phyloP scores from a whole-genome alignment of 768 basidiomycete genomes.

The Coprinopsis marcescibilis region DNA sequence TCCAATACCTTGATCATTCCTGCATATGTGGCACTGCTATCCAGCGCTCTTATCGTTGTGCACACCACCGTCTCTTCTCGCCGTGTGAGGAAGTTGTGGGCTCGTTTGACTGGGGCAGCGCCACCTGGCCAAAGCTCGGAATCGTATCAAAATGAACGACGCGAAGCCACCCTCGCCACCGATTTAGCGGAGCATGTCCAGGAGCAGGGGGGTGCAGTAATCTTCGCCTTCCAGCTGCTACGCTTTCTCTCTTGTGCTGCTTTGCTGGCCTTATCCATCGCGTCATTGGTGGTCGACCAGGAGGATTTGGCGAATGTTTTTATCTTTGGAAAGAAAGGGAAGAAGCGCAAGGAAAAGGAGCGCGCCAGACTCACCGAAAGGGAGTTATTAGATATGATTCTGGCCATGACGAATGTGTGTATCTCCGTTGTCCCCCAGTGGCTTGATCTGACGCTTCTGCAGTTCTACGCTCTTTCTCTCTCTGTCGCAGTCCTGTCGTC shows the following conservation, averaged over 20 bases:
- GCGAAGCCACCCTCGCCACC: background rate
- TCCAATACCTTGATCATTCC: conserved; percentile 3
- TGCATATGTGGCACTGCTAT: conserved; percentile 5
- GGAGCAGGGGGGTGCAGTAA: conserved; percentile 38
- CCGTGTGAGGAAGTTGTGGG: background rate
- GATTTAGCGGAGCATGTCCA: conserved; percentile 26
- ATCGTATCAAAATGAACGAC: background rate
- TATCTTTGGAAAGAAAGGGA: conserved; percentile 22
- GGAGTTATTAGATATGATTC: conserved; percentile 26
- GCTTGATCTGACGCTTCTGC: background rate
- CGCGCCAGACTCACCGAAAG: conserved; percentile 12
- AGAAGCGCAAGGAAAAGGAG: conserved; percentile 9
- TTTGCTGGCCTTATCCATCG: conserved; percentile 46
- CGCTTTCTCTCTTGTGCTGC: conserved; percentile 40
- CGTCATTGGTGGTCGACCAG: conserved; percentile 31
- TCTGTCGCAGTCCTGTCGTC: conserved; percentile 35
- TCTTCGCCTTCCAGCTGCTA: conserved; percentile 41
- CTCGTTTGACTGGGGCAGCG: background rate
- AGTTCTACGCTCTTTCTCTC: conserved; percentile 43
- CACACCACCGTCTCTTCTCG: conserved; percentile 3
- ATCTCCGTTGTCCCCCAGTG: background rate
- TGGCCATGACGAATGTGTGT: conserved; percentile 28
- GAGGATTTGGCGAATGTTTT: conserved; percentile 10
- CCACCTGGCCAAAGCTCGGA: no score
- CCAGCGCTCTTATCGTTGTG: conserved; percentile 1